A percentile compares a stretch with the other conserved stretches of the same genome.
These are phyloP conservation scores for Suillus brevipes DNA, from an alignment of 768 basidiomycete species.

Conservation along the genomic window DNA sequence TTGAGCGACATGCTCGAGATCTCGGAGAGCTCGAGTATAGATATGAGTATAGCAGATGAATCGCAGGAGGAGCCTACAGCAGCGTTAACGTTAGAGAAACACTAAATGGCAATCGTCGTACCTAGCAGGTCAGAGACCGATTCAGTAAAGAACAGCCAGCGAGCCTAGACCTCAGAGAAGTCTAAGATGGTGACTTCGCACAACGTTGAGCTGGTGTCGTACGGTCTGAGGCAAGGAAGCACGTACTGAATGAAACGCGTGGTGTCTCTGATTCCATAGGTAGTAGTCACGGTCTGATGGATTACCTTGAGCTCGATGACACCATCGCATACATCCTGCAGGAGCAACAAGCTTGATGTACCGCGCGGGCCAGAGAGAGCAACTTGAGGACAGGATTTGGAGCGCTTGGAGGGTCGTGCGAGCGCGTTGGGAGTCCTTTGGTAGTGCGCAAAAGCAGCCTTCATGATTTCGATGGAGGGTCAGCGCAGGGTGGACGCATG, in stretches of 20 bases:
- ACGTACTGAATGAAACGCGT: constrained; percentile 77
- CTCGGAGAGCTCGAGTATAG: too few species aligned
- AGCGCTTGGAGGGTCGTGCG: constrained; percentile 37
- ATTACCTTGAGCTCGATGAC: constrained; percentile 38
- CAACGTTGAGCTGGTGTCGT: constrained; percentile 13
- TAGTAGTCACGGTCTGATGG: not conserved
- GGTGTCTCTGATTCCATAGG: constrained; percentile 50
- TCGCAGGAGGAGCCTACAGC: too few species aligned
- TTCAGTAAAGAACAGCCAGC: constrained; percentile 67
- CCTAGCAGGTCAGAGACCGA: constrained; percentile 68
- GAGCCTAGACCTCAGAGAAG: constrained; percentile 68
- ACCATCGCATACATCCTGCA: constrained; percentile 39
- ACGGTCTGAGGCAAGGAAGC: constrained; percentile 9
- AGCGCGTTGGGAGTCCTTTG: constrained; percentile 15
- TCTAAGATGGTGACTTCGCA: constrained; percentile 74
- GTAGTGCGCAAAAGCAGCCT: too few species aligned
- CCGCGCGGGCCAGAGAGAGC: constrained; percentile 44
- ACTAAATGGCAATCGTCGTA: constrained; percentile 21
- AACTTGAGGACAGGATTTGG: constrained; percentile 40
- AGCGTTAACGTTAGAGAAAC: not conserved
- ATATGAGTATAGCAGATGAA: too few species aligned
- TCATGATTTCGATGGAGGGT: too few species aligned
- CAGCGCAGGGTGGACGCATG: too few species aligned
- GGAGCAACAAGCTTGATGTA: constrained; percentile 38
- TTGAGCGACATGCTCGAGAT: too few species aligned